Base-by-base conservation (phyloP, 345 rosid species). In the Syzygium grande region DNA sequence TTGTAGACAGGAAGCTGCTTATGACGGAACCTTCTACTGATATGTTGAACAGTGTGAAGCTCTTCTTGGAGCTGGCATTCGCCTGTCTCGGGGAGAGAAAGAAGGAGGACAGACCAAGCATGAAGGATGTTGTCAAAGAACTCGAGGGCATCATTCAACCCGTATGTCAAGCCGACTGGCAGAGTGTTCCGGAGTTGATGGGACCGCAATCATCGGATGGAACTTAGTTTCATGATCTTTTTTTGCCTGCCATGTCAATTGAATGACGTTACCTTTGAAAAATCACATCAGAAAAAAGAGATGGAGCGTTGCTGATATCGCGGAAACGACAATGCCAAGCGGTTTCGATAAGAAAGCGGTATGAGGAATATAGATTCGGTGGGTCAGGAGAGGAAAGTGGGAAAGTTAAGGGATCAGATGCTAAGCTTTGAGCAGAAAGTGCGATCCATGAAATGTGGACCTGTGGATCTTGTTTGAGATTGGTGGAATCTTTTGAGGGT, bases 71-170 rank as follows among this genome's bases (percentile, higher is more conserved):
- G 88, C 91, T 94, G 49, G 94, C 94, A 56, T 86, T 93, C 53
- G 89, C 91, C 13, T 94, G 96, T 43, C 52, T 94, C n/a, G 80
- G 80, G 83, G 96, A 92, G 88, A 94, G 90, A 89, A n/a, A n/a
- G n/a, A 92, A 92, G 88, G 87, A 65, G 5, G 93, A 91, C 22
- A 91, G 96, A 85, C 94, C 94, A 14, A n/a, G 90, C 91, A 94
- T 93, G 96, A 92, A 85, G 52, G 94, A 91, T 46, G 93, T 92
- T 49, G 94, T 91, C 73, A 92, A 92, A 85, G 87, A 91, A 73
- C 91, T 94, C 56, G 92, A 93, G 30, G n/a, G 89, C 89, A 93
- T 92, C 86, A 87, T 90, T 56, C 89, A 89, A 55, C 13, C 54
- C 21, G 85, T 80, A 34, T 22, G 25, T 73, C 80, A 27, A 34